Conservation (phyloP, 2,329 filamentous ascomycete genomes). For the Colletotrichum gloeosporioides region DNA sequence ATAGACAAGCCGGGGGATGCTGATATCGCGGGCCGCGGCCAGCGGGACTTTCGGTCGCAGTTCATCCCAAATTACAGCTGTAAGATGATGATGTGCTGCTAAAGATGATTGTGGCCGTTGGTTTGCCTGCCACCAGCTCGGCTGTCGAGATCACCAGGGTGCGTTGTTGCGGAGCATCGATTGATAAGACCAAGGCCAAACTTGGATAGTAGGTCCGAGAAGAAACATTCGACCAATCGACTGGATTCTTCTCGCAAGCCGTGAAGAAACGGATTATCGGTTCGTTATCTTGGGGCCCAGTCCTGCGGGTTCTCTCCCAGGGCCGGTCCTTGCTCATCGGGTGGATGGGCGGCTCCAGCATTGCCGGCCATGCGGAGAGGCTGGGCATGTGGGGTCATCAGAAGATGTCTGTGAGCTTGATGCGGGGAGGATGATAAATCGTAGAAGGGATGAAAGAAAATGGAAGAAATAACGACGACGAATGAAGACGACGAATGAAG, state of each 20-base stretch:
- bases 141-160: not conserved
- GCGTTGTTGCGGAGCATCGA: not conserved
- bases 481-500: not conserved
- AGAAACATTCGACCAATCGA: not conserved
- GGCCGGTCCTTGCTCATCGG: not conserved
- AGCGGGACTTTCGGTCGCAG: not conserved
- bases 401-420: not conserved
- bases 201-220: not conserved
- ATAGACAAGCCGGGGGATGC: not conserved
- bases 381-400: not conserved
- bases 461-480: not conserved
- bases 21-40: slow-evolving; percentile 7
- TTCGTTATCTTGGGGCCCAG: not conserved
- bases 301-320: not conserved
- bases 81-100: not conserved
- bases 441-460: not conserved
- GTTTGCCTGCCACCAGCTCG: not conserved
- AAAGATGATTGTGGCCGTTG: not conserved
- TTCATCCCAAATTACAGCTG: not conserved
- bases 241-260: too few species aligned
- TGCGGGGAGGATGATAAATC: not conserved
- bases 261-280: not conserved
- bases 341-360: not conserved
- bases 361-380: not conserved
- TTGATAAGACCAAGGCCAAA: not conserved